These are phyloP conservation scores for Paracoccidioides lutzii DNA, from an alignment of 2,329 filamentous ascomycete genomes.

Conservation along the genomic window DNA sequence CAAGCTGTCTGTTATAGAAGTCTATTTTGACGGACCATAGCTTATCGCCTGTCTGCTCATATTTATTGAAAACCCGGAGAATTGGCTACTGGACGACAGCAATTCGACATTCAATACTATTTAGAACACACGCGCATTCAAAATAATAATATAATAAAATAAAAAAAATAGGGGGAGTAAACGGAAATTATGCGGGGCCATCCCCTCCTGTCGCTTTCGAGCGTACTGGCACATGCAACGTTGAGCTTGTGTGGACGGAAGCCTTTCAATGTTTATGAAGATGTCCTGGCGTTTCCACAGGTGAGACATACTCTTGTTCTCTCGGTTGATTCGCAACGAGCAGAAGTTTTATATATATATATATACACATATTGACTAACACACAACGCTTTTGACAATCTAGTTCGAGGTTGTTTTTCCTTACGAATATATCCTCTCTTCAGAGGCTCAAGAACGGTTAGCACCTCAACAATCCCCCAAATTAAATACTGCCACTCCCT, in stretches of 20 bases:
- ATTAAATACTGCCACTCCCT: constrained; percentile 13
- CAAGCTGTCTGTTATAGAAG: too few species aligned
- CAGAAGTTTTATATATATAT: neutral
- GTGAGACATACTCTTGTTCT: constrained; percentile 36
- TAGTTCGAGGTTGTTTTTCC: constrained; percentile 73
- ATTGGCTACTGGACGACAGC: neutral
- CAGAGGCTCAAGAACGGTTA: constrained; percentile 51
- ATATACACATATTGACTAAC: neutral
- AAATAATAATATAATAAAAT: neutral
- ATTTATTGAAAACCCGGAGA: neutral
- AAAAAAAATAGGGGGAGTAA: neutral
- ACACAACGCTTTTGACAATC: neutral
- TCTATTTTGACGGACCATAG: too few species aligned
- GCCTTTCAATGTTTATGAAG: constrained; percentile 75
- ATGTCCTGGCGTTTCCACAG: constrained; percentile 76
- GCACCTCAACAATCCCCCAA: constrained; percentile 20
- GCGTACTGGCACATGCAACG: constrained; percentile 21
- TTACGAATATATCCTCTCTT: constrained; percentile 56
- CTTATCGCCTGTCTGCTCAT: too few species aligned
- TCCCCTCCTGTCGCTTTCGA: constrained; percentile 10
- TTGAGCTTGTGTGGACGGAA: constrained; percentile 39
- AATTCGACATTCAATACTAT: neutral
- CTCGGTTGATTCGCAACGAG: neutral
- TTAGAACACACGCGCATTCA: neutral
- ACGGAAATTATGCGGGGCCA: neutral